A percentile compares a stretch with the other conserved stretches of the same genome.
Conservation (phyloP, 1,284 basidiomycete genomes). For the Irpex sp. region DNA sequence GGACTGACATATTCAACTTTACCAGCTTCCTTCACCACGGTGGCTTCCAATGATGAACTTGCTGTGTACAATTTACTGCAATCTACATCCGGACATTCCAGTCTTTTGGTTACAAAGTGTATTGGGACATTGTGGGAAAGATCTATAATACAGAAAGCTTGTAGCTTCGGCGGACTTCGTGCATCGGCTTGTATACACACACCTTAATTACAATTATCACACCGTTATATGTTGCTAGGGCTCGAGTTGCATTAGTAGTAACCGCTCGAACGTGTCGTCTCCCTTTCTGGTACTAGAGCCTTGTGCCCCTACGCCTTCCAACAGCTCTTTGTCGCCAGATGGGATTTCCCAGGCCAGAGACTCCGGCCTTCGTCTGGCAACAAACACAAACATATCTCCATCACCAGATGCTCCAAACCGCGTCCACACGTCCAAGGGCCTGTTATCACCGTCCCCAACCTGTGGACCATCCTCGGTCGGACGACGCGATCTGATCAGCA, state of each 20-base stretch:
- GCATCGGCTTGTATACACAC: not conserved
- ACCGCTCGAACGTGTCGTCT: constrained; percentile 66
- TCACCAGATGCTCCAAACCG: constrained; percentile 29
- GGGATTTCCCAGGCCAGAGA: constrained; percentile 58
- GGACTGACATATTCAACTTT: no score
- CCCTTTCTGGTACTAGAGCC: constrained; percentile 41
- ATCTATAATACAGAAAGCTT: not conserved
- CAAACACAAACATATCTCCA: constrained; percentile 56
- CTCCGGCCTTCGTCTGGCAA: constrained; percentile 51
- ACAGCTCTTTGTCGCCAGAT: constrained; percentile 45
- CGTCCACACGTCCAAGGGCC: constrained; percentile 15
- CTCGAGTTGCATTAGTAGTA: constrained; percentile 40
- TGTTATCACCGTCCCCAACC: not conserved
- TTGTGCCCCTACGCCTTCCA: constrained; percentile 50
- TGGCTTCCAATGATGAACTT: constrained; percentile 7
- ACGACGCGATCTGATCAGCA: constrained; percentile 33
- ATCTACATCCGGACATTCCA: not conserved
- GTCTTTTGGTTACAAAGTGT: not conserved
- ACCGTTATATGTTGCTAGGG: not conserved
- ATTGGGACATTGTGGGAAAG: not conserved
- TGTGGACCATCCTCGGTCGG: constrained; percentile 12
- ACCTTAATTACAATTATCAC: not conserved
- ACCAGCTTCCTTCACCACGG: constrained; percentile 23
- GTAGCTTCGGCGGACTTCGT: not conserved
- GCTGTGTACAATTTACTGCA: not conserved